Percentiles rank a stretch among this genome's conserved stretches.
Evolutionary conservation across 1,284 basidiomycete genomes (phyloP).

Genomic region (Heterobasidion irregulare): DNA sequence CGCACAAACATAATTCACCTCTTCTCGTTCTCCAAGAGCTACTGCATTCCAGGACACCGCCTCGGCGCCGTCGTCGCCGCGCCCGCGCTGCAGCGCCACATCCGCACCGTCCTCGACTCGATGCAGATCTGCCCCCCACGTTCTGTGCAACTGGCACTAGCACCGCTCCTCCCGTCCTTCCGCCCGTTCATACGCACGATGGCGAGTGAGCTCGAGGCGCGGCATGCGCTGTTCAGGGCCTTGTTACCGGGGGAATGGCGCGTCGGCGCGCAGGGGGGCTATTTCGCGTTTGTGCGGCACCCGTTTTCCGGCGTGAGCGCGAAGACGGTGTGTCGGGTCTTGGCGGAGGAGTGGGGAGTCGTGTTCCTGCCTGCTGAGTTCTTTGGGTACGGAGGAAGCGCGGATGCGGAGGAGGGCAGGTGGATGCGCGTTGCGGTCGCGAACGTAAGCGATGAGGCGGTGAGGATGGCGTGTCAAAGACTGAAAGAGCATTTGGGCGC

Average conservation of each 20-base stretch:
- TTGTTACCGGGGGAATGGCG: slow-evolving; percentile 42
- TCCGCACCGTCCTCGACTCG: slow-evolving; percentile 69
- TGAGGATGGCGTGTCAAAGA: slow-evolving; percentile 51
- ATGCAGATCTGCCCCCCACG: slow-evolving; percentile 76
- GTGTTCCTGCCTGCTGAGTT: slow-evolving; percentile 64
- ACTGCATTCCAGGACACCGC: slow-evolving; percentile 80
- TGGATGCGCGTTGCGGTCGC: slow-evolving; percentile 80
- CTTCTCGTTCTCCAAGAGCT: slow-evolving; percentile 80
- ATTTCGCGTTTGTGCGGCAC: slow-evolving; percentile 71
- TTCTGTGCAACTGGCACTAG: slow-evolving; percentile 61
- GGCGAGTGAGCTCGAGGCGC: slow-evolving; percentile 40
- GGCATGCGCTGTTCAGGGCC: slow-evolving; percentile 54
- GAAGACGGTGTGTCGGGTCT: slow-evolving; percentile 46
- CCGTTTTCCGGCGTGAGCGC: slow-evolving; percentile 48
- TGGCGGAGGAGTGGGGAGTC: slow-evolving; percentile 61
- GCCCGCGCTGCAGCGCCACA: slow-evolving; percentile 41
- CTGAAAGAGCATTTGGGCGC: slow-evolving; percentile 25
- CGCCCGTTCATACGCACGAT: slow-evolving; percentile 45
- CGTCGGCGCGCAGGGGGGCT: slow-evolving; percentile 63
- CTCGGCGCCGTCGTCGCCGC: slow-evolving; percentile 73
- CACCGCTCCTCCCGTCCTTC: slow-evolving; percentile 43
- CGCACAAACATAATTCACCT: slow-evolving; percentile 60
- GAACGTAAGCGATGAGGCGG: slow-evolving; percentile 64
- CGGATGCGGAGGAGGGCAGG: slow-evolving; percentile 31
- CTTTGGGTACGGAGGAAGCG: slow-evolving; percentile 38